phyloP scores from a whole-genome alignment of 139 green algal genomes.

The Chlamydomonas sp. region DNA sequence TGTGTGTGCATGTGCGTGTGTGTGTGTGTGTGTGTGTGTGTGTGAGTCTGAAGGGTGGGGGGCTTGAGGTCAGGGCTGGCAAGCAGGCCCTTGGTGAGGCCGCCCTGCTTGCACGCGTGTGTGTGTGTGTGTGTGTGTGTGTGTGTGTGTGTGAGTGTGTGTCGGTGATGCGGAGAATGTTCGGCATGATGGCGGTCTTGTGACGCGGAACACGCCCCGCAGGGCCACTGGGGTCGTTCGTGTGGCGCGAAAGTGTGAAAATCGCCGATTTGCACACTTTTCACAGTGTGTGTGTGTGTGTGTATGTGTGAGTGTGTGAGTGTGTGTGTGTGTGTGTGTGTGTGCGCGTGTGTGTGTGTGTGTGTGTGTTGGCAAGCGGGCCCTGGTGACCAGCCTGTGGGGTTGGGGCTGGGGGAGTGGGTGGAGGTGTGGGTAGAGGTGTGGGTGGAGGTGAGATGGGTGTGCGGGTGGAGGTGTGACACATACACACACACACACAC shows the following conservation, averaged over 20 bases:
- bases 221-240: no score
- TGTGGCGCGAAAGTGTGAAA: no score
- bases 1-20: neutral
- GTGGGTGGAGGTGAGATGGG: no score
- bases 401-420: neutral
- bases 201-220: no score
- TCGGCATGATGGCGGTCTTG: neutral
- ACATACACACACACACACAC: neutral
- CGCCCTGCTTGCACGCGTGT: neutral
- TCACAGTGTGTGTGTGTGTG: neutral
- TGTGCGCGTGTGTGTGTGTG: no score
- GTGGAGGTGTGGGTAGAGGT: neutral
- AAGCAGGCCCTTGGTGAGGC: neutral
- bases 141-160: neutral
- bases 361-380: no score
- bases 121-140: neutral
- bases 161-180: neutral
- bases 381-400: no score
- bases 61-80: slow-evolving; percentile 84
- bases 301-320: neutral
- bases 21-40: no score
- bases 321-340: no score
- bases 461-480: no score
- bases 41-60: no score
- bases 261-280: no score